These are phyloP conservation scores for Ulmus americana DNA, from an alignment of 331 rosid species.

Conservation along the genomic window DNA sequence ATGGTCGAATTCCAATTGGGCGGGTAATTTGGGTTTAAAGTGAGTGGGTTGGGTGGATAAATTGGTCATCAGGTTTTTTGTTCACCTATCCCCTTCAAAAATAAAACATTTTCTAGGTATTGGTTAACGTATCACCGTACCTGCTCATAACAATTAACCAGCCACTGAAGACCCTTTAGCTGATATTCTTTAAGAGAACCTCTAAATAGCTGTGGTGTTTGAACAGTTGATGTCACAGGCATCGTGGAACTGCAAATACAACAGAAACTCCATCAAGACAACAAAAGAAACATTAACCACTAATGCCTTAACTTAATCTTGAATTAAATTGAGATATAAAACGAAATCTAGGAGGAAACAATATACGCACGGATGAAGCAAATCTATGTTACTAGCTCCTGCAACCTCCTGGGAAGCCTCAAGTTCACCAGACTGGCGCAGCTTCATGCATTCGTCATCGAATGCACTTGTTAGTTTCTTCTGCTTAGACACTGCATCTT, in stretches of 20 bases:
- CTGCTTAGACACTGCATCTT: slow-evolving; percentile 97
- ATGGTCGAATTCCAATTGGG: too few relatives aligned
- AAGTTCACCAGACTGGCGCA: slow-evolving; percentile 69
- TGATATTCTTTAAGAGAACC: slow-evolving; percentile 88
- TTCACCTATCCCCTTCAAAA: too few relatives aligned
- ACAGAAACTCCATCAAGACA: slow-evolving; percentile 21
- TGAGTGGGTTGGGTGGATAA: too few relatives aligned
- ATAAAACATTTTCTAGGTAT: neutral
- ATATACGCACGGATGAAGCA: slow-evolving; percentile 76
- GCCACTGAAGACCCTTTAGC: slow-evolving; percentile 97
- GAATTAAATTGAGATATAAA: slow-evolving; percentile 6
- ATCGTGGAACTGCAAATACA: slow-evolving; percentile 74
- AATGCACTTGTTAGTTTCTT: slow-evolving; percentile 71
- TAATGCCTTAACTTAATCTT: slow-evolving; percentile 5
- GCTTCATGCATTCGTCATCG: slow-evolving; percentile 73
- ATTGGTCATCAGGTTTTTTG: too few relatives aligned
- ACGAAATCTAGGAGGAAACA: neutral
- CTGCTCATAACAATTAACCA: slow-evolving; percentile 99
- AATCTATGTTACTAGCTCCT: slow-evolving; percentile 90
- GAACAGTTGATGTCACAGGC: slow-evolving; percentile 97
- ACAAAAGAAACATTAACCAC: slow-evolving; percentile 12
- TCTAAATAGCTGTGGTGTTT: slow-evolving; percentile 76
- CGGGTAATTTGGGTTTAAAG: too few relatives aligned
- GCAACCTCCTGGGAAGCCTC: slow-evolving; percentile 58
- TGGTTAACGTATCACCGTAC: slow-evolving; percentile 28